phyloP scores from a whole-genome alignment of 1,284 basidiomycete species.

The Ganoderma multipileum region DNA sequence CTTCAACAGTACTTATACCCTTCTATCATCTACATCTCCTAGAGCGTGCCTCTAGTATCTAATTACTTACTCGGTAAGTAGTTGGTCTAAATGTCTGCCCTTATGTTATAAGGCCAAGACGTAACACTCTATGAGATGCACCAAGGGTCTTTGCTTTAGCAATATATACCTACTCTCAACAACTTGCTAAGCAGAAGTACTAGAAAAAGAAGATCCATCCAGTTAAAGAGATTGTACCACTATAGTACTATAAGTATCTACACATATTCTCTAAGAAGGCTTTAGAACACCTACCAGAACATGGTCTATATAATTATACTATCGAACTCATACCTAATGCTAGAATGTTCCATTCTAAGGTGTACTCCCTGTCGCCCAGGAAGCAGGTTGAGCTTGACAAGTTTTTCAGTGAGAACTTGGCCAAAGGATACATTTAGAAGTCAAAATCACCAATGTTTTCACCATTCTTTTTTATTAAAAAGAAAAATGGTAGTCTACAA shows the following conservation, averaged over 20 bases:
- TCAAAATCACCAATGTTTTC: conserved; percentile 39
- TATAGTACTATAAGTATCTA: too few species aligned
- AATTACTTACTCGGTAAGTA: too few species aligned
- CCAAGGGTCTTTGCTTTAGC: conserved; percentile 1
- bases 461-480: conserved; percentile 48
- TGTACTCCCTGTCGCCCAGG: conserved; percentile 13
- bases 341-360: conserved; percentile 5
- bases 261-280: background rate
- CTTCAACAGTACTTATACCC: too few species aligned
- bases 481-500: conserved; percentile 45
- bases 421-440: conserved; percentile 29
- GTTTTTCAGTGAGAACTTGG: conserved; percentile 43
- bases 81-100: too few species aligned
- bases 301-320: conserved; percentile 11
- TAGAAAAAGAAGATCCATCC: too few species aligned
- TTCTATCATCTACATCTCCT: too few species aligned
- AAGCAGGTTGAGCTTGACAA: conserved; percentile 7
- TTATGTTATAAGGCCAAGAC: too few species aligned
- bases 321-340: conserved; percentile 14
- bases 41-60: too few species aligned
- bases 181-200: too few species aligned
- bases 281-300: background rate
- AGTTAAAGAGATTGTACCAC: too few species aligned
- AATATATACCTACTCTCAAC: background rate
- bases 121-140: too few species aligned